Evolutionary conservation across 2,329 filamentous ascomycete species (phyloP).

Genomic region (Cladosporium velox): DNA sequence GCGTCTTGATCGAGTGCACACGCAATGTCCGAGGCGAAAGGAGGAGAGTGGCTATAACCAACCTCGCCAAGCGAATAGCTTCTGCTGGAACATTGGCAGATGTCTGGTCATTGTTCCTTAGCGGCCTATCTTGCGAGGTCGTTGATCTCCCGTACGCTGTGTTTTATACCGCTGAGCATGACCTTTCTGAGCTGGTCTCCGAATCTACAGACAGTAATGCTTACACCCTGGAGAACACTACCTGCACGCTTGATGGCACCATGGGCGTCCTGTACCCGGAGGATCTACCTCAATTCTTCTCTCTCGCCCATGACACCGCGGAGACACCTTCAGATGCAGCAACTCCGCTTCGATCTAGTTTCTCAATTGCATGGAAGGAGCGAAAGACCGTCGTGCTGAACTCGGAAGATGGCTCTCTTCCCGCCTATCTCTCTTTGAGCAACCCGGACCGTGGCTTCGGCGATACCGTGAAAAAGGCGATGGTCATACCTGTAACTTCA

Average conservation of each 20-base stretch:
- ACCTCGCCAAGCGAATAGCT: slow-evolving; percentile 27
- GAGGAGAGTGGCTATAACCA: slow-evolving; percentile 24
- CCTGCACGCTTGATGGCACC: slow-evolving; percentile 31
- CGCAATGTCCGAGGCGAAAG: slow-evolving; percentile 25
- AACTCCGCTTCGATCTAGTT: slow-evolving; percentile 23
- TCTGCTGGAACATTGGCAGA: slow-evolving; percentile 5
- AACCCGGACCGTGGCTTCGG: slow-evolving; percentile 41
- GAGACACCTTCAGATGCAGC: slow-evolving; percentile 25
- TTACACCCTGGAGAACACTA: slow-evolving; percentile 20
- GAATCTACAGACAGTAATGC: slow-evolving; percentile 19
- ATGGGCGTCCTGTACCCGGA: slow-evolving; percentile 29
- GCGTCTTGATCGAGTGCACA: slow-evolving; percentile 21
- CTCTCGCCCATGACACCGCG: slow-evolving; percentile 20
- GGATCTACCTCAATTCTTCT: slow-evolving; percentile 34
- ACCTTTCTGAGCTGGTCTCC: slow-evolving; percentile 19
- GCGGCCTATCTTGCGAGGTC: slow-evolving; percentile 22
- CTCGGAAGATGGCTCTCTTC: slow-evolving; percentile 35
- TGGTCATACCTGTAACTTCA: slow-evolving; percentile 42
- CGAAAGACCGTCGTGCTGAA: slow-evolving; percentile 36
- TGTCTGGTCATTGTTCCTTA: slow-evolving; percentile 18
- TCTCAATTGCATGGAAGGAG: slow-evolving; percentile 36
- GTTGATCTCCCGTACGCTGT: slow-evolving; percentile 19
- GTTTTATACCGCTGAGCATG: slow-evolving; percentile 27
- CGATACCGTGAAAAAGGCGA: slow-evolving; percentile 37
- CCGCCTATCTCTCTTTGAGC: slow-evolving; percentile 30